phyloP scores from a whole-genome alignment of 139 green algal genomes.

The Asterochloris sp. region DNA sequence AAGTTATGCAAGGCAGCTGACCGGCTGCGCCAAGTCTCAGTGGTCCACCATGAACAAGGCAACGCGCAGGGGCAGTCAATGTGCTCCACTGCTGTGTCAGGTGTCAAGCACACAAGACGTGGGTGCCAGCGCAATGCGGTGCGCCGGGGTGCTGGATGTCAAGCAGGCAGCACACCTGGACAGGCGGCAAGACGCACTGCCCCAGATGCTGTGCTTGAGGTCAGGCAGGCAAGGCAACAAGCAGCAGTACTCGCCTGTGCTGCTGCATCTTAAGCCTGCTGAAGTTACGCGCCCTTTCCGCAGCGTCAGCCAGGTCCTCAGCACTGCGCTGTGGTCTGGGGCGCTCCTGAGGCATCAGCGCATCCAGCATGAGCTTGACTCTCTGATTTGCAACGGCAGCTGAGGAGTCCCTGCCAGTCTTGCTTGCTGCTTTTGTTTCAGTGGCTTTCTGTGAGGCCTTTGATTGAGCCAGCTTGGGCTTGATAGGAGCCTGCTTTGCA shows the following conservation, averaged over 20 bases:
- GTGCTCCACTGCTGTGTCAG: neutral
- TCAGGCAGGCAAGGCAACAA: neutral
- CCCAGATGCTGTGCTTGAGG: neutral
- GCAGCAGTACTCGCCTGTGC: neutral
- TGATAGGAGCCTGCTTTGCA: neutral
- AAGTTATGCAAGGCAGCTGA: no score
- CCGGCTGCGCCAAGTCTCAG: no score
- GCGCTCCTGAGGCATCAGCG: neutral
- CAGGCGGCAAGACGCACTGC: neutral
- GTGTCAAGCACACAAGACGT: neutral
- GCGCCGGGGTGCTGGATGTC: no score
- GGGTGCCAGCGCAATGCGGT: neutral
- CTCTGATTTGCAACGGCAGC: neutral
- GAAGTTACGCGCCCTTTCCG: neutral
- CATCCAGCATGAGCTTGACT: neutral
- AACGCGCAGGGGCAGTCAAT: neutral
- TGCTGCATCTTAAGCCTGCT: slow-evolving; percentile 7
- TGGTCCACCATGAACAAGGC: no score
- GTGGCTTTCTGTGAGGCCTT: neutral
- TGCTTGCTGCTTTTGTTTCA: slow-evolving; percentile 11
- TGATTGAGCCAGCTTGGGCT: no score
- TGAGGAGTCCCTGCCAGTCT: neutral
- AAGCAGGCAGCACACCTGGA: neutral
- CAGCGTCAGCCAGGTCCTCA: slow-evolving; percentile 4
- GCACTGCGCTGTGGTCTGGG: neutral